A percentile compares a stretch with the other conserved stretches of the same genome.
Conservation (phyloP, 768 basidiomycete species). For the Gymnopilus dilepis region DNA sequence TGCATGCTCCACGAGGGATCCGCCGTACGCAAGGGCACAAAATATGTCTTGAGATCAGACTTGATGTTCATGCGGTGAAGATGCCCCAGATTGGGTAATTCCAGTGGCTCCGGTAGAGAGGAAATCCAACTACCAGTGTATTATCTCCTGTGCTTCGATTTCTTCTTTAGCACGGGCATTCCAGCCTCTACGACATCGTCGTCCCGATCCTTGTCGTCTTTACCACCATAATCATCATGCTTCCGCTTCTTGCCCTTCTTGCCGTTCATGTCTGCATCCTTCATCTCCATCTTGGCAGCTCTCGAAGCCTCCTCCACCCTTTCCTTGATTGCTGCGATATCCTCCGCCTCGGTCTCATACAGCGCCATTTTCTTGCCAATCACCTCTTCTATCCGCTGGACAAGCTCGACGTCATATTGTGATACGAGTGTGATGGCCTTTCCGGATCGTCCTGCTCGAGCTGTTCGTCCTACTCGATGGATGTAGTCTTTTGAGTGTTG, state of each 20-base stretch:
- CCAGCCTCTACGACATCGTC: constrained; percentile 94
- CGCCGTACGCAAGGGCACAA: constrained; percentile 59
- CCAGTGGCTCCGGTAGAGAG: not conserved
- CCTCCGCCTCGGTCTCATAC: constrained; percentile 87
- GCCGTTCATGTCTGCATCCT: constrained; percentile 66
- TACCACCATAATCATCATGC: constrained; percentile 53
- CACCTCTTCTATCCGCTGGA: constrained; percentile 93
- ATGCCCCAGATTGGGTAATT: not conserved
- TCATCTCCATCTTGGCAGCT: constrained; percentile 74
- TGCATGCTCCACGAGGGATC: constrained; percentile 79
- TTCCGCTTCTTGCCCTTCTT: constrained; percentile 46
- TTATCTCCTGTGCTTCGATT: constrained; percentile 45
- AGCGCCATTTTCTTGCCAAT: constrained; percentile 91
- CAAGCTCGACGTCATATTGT: constrained; percentile 96
- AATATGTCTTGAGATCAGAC: constrained; percentile 78
- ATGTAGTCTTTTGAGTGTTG: constrained; percentile 99
- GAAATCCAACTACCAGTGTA: not conserved
- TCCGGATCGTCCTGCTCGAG: constrained; percentile 95
- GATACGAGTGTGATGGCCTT: constrained; percentile 98
- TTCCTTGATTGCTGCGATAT: constrained; percentile 85
- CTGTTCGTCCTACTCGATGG: constrained; percentile 96
- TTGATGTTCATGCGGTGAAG: constrained; percentile 58
- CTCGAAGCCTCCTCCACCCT: constrained; percentile 87
- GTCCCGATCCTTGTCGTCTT: constrained; percentile 86
- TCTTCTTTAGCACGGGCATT: constrained; percentile 70